Base-by-base conservation (phyloP, 352 stramenopile species). In the Pythium rishiriense region DNA sequence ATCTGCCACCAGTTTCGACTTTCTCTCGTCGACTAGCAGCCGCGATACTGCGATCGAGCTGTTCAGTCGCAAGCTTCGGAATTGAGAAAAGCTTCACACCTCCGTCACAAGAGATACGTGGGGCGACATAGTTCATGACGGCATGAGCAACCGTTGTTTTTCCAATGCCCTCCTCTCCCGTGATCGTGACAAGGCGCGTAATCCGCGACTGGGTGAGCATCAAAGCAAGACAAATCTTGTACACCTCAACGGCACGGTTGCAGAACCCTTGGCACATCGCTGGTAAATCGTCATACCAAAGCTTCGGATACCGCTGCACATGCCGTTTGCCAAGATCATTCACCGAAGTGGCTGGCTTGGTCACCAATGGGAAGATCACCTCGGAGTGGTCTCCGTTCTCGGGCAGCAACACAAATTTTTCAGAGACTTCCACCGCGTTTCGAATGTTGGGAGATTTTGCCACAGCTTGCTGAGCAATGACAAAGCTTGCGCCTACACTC, bases 231-330 rank as follows among this genome's bases (percentile, higher is more conserved):
- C 81, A 89, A 11, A 92, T 90, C 50, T 92, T 89, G 78, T 94
- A 94, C 45, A 92, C 83, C 61, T 94, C 85, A 1, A 89, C 75
- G 0, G 81, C 72, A 1, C 85, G 81, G 46, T 92, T 90, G 68
- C 83, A 91, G 64, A 94, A 94, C 11, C 85, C 85, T 68, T 92
- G 81, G 37, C 83, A 94, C 45, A 90, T 77, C 10, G 80, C 81
- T 9, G 85, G 85, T 19, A 94, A 69, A 39, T 90, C 85, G 42
- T 89, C 80, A 41, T 88, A 90, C 85, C 85, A 94, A 1, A 94
- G 53, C 51, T 87, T 88, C 0, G 85, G 85, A 62, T 90, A 92
- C 22, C 72, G 67, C 54, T 88, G 81, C 25, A 76, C 62, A 31
- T 81, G 82, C 22, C 88, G 66, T 1, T 79, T 70, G 3, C 73